A percentile compares a stretch with the other conserved stretches of the same genome.
Evolutionary conservation across 164 flowering plant genomes (phyloP).

Genomic region (Vitis amurensis): DNA sequence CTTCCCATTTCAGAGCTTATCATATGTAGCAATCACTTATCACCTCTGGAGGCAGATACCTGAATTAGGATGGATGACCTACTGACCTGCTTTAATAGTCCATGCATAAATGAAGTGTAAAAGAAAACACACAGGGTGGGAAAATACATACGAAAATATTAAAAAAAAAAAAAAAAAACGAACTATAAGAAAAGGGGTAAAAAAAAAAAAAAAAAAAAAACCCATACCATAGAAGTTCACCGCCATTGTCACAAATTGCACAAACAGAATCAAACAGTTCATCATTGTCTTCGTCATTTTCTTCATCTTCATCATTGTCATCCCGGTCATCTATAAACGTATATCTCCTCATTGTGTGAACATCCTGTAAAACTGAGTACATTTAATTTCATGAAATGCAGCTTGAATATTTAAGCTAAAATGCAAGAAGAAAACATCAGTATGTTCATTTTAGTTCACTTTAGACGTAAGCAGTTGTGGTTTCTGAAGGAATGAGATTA

Average conservation of each 20-base stretch:
- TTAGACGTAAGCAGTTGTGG: too few relatives aligned
- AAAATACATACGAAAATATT: too few relatives aligned
- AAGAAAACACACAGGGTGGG: too few relatives aligned
- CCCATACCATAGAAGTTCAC: slow-evolving; percentile 36
- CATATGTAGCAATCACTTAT: neutral
- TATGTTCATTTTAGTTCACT: too few relatives aligned
- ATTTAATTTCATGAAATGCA: neutral
- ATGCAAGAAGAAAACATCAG: too few relatives aligned
- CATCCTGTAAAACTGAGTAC: slow-evolving; percentile 31
- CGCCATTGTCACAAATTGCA: slow-evolving; percentile 56
- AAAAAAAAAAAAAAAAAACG: too few relatives aligned
- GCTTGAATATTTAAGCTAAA: too few relatives aligned
- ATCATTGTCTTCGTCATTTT: slow-evolving; percentile 19
- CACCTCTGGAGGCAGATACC: neutral
- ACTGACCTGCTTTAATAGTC: too few relatives aligned
- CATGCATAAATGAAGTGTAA: too few relatives aligned
- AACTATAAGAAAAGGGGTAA: neutral
- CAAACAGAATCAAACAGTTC: slow-evolving; percentile 38
- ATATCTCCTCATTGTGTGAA: slow-evolving; percentile 8
- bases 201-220: neutral
- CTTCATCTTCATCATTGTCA: slow-evolving; percentile 18
- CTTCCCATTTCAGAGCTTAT: too few relatives aligned
- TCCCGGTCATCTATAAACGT: slow-evolving; percentile 25
- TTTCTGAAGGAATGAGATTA: too few relatives aligned
- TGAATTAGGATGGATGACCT: too few relatives aligned